phyloP scores from a whole-genome alignment of 495 filamentous ascomycete genomes.

The Neurospora hispaniola region DNA sequence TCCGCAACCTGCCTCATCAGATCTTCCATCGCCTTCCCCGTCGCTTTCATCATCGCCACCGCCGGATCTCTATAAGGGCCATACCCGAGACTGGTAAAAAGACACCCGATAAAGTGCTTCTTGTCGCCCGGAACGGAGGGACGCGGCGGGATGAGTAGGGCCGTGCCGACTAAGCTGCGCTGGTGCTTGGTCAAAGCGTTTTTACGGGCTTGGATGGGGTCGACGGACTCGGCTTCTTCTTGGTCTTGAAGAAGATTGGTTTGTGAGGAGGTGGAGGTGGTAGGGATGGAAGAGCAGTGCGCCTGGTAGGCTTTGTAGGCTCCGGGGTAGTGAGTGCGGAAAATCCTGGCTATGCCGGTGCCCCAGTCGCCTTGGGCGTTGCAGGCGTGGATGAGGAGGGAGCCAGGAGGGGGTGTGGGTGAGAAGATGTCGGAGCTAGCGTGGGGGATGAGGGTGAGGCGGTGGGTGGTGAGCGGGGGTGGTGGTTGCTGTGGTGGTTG shows the following conservation, averaged over 20 bases:
- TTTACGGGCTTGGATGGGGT: background rate
- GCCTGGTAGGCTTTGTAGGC: slow-evolving; percentile 11
- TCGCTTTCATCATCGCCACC: slow-evolving; percentile 8
- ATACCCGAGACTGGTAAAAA: background rate
- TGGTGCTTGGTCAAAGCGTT: background rate
- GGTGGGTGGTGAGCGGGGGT: background rate
- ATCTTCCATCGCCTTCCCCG: slow-evolving; percentile 11
- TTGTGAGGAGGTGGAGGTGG: background rate
- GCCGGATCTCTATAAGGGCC: slow-evolving; percentile 2
- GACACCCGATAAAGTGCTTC: slow-evolving; percentile 20
- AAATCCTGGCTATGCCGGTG: slow-evolving; percentile 15
- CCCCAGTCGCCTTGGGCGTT: slow-evolving; percentile 16
- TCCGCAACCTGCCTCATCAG: slow-evolving; percentile 13
- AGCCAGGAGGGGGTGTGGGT: slow-evolving; percentile 9
- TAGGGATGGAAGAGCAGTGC: slow-evolving; percentile 8
- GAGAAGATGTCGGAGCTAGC: slow-evolving; percentile 14
- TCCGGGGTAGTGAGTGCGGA: slow-evolving; percentile 12
- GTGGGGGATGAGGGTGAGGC: slow-evolving; percentile 7
- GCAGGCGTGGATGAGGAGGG: slow-evolving; percentile 23
- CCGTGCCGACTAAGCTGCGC: slow-evolving; percentile 9
- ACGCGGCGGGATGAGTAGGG: slow-evolving; percentile 13
- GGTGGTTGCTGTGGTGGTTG: background rate
- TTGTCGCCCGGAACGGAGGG: background rate
- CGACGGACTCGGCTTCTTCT: background rate
- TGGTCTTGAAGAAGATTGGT: background rate